Conservation (phyloP, 345 rosid species). For the Linum lewisii region DNA sequence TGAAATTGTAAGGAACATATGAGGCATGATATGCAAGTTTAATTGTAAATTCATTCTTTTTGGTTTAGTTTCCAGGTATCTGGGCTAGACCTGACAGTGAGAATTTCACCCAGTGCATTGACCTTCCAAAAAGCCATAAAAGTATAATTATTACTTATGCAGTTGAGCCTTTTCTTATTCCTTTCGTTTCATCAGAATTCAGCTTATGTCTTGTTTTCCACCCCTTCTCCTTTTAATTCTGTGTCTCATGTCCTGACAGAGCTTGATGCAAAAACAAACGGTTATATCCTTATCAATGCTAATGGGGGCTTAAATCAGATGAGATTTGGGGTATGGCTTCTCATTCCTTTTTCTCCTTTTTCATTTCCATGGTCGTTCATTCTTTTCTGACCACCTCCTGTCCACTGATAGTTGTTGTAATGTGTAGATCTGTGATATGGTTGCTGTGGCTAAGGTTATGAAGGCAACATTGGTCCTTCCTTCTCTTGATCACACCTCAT, state of each 20-base stretch:
- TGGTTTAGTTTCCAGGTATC: slow-evolving; percentile 57
- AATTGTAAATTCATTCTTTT: slow-evolving; percentile 15
- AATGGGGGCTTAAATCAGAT: slow-evolving; percentile 99
- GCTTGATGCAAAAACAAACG: slow-evolving; percentile 62
- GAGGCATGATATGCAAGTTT: slow-evolving; percentile 1
- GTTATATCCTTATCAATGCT: slow-evolving; percentile 78
- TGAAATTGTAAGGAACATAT: no score
- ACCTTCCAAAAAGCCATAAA: slow-evolving; percentile 40
- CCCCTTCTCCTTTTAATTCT: not conserved
- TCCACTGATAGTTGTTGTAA: slow-evolving; percentile 40
- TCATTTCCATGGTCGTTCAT: slow-evolving; percentile 8
- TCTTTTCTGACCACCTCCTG: slow-evolving; percentile 18
- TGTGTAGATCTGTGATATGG: slow-evolving; percentile 97
- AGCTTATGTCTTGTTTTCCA: not conserved
- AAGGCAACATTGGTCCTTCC: slow-evolving; percentile 94
- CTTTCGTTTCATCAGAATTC: slow-evolving; percentile 3
- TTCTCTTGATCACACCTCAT: slow-evolving; percentile 82
- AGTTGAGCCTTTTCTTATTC: not conserved
- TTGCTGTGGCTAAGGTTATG: slow-evolving; percentile 78
- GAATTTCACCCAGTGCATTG: slow-evolving; percentile 71
- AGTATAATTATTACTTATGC: slow-evolving; percentile 32
- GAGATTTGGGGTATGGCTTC: slow-evolving; percentile 98
- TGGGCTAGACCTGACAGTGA: slow-evolving; percentile 83
- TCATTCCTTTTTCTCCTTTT: slow-evolving; percentile 20
- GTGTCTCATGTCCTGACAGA: slow-evolving; percentile 35